Percentiles rank a stretch among this genome's conserved stretches.
These are phyloP conservation scores for Gliomastix tumulicola DNA, from an alignment of 2,329 filamentous ascomycete genomes.

Conservation along the genomic window DNA sequence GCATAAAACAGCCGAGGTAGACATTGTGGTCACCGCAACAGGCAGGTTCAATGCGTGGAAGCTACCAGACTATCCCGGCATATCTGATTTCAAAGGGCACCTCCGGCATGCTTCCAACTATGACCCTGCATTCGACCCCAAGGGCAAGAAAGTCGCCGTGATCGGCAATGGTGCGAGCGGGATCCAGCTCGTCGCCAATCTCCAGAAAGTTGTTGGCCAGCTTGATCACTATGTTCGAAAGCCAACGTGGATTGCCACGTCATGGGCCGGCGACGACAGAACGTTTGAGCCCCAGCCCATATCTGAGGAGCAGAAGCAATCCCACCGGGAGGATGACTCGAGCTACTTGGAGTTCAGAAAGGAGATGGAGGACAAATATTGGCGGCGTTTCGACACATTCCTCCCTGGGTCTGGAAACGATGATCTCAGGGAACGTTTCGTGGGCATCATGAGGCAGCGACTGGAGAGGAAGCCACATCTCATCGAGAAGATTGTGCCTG, in stretches of 20 bases:
- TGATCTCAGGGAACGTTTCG: constrained; percentile 28
- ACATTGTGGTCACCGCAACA: background rate
- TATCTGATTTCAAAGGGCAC: constrained; percentile 28
- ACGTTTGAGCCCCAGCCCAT: constrained; percentile 50
- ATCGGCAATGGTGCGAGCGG: constrained; percentile 59
- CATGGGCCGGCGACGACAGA: constrained; percentile 49
- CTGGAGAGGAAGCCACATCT: constrained; percentile 30
- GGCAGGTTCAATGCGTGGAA: constrained; percentile 33
- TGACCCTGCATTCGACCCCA: constrained; percentile 42
- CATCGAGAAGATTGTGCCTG: constrained; percentile 48
- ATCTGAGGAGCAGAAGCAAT: constrained; percentile 42
- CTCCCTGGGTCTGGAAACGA: too few relatives aligned
- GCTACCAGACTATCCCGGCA: constrained; percentile 8
- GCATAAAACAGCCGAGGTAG: background rate
- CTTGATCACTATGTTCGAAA: constrained; percentile 61
- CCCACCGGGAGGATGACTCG: constrained; percentile 53
- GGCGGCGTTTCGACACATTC: too few relatives aligned
- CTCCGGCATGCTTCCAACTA: constrained; percentile 57
- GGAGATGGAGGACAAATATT: constrained; percentile 53
- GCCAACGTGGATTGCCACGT: constrained; percentile 60
- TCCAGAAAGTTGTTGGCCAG: constrained; percentile 38
- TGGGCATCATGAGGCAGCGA: constrained; percentile 44
- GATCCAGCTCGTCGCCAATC: constrained; percentile 47
- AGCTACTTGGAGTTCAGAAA: constrained; percentile 58
- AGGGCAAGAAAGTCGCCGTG: constrained; percentile 44